Conservation (phyloP, 2,329 filamentous ascomycete species). For the Penicillium sp. region DNA sequence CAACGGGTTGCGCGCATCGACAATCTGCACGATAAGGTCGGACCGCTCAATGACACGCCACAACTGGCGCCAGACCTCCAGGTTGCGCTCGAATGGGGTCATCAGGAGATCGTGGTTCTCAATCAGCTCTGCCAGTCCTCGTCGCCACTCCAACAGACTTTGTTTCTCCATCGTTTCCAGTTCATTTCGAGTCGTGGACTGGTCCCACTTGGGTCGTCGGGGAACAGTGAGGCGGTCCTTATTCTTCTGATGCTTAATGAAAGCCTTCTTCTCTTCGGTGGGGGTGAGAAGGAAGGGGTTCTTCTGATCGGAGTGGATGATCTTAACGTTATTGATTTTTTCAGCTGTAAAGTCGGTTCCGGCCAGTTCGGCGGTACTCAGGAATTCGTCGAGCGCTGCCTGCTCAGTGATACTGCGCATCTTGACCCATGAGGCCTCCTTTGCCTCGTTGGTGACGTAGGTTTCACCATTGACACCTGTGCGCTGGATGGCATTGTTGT, state of each 20-base stretch:
- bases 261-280: constrained; percentile 72
- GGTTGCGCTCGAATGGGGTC: constrained; percentile 95
- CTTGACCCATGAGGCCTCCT: constrained; percentile 96
- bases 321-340: constrained; percentile 98
- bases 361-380: constrained; percentile 93
- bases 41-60: constrained; percentile 98
- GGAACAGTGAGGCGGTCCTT: constrained; percentile 79
- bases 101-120: constrained; percentile 92
- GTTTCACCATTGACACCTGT: constrained; percentile 74
- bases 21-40: constrained; percentile 94
- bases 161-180: constrained; percentile 77
- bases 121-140: constrained; percentile 86
- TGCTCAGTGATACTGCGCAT: constrained; percentile 99
- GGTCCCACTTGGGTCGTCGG: constrained; percentile 83
- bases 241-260: constrained; percentile 81
- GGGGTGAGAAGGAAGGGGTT: constrained; percentile 90
- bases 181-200: constrained; percentile 76
- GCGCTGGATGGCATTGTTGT: constrained; percentile 64
- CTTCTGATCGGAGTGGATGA: constrained; percentile 93
- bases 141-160: constrained; percentile 79
- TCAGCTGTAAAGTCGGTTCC: constrained; percentile 98
- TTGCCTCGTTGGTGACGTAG: constrained; percentile 85
- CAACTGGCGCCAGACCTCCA: constrained; percentile 96
- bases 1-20: constrained; percentile 91
- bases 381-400: constrained; percentile 91